Percentiles rank a stretch among this genome's conserved stretches.
phyloP scores from a whole-genome alignment of 352 stramenopile genomes.

The Stramenopiles sp. region DNA sequence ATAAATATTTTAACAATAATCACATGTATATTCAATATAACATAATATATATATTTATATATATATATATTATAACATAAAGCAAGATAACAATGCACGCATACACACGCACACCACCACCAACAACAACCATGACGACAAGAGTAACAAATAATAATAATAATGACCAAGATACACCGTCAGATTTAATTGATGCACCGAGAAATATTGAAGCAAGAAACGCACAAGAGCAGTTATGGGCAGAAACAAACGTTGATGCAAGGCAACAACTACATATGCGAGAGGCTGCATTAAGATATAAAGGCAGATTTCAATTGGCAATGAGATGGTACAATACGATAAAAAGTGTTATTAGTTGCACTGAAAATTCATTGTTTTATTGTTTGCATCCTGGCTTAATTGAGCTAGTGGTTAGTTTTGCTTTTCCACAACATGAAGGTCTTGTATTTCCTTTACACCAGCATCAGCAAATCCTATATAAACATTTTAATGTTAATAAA shows the following conservation, averaged over 20 bases:
- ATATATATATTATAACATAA: too few species aligned
- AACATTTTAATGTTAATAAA: too few species aligned
- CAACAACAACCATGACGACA: too few species aligned
- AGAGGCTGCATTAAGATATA: background rate
- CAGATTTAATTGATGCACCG: background rate
- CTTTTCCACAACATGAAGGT: background rate
- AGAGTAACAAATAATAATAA: background rate
- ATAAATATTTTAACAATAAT: slow-evolving; percentile 5
- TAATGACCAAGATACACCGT: background rate
- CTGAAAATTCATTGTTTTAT: background rate
- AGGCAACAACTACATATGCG: background rate
- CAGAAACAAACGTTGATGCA: background rate
- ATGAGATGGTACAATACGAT: background rate
- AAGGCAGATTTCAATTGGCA: background rate
- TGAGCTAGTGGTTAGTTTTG: background rate
- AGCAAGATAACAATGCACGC: too few species aligned
- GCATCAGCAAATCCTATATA: background rate
- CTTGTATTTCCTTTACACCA: too few species aligned
- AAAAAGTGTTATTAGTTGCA: background rate
- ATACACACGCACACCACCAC: too few species aligned
- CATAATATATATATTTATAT: too few species aligned
- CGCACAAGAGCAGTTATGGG: background rate
- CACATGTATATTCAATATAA: background rate
- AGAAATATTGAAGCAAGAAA: background rate
- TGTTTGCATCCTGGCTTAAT: background rate